Base-by-base conservation (phyloP, 768 basidiomycete species). In the Lanmaoa pseudosensibilis region DNA sequence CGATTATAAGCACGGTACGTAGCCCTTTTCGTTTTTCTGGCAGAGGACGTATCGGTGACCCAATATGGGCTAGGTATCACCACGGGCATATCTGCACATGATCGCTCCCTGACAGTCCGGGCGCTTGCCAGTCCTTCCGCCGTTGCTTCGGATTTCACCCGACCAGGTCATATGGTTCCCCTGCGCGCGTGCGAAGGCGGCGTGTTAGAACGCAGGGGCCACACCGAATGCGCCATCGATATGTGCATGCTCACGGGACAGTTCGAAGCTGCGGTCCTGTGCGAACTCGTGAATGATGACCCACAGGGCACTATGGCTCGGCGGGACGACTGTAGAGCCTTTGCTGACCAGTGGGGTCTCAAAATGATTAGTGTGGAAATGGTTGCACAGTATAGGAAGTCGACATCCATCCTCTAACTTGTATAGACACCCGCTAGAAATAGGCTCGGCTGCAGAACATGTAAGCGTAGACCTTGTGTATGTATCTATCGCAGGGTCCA, bases 81-180 rank as follows among this genome's bases (percentile, higher is more conserved):
- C 4, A 99, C 97, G 18, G 97, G 97, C 25, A 99, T 99, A 63
- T 97, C 96, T 37, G 96, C 96, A 5, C 87, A 93, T 72, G 97
- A 99, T 75, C 87, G 97, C 53, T 86, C 90, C 34, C 77, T 94
- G 52, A 96, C 96, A 5, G 92, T 81, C 4, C 84, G 92, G 54
- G 86, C 89, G 39, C 83, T 99, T 27, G 91, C 94, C 19, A 81
- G 84, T 30, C 74, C 84, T 6, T 65, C 73, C 13, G 73, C 80
- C 16, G 69, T 66, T 1, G 74, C 90, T 16, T 74, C 78, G 21
- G 90, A 96, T 63, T 96, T 99, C 69, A 85, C 85, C 2, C 85
- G 95, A 13, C 97, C 97, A 11, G 97, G 97, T 5, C 97, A 99
- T 68, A 82, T 98, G 80, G 94, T 98, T 1, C 95, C 97, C 25